Base-by-base conservation (phyloP, 768 basidiomycete species). In the Trametes coccinea region DNA sequence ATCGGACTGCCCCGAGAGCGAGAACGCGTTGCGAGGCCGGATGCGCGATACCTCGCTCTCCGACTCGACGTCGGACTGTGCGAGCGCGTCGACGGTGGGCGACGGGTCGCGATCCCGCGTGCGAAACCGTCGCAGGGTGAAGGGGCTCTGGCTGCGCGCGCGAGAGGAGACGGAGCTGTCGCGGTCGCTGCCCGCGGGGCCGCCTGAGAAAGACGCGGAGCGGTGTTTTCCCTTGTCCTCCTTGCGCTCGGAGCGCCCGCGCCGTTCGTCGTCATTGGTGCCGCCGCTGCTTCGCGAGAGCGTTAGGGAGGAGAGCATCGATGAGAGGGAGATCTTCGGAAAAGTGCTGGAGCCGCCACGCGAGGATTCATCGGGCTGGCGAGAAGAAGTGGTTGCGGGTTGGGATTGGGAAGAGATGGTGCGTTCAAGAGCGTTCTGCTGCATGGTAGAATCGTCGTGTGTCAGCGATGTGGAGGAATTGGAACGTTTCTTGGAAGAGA, bases 121-220 rank as follows among this genome's bases (percentile, higher is more conserved):
- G 62, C 89, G 82, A 59, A 85, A 82, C 37, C 90, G 81, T 45
- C 91, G 81, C 59, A 92, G 82, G 45, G 78, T 78, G 72, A 97
- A 96, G 44, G 95, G 91, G 2, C 93, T 92, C 67, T 87, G 80
- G 48, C 90, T 89, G 41, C 92, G 86, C 13, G 89, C 81, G 59
- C 89, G 88, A 10, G 80, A 37, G 11, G 34, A 78, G 4, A 74
- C 73, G 50, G 74, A 65, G 33, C 71, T 56, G 46, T 75, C 67
- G 37, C 66, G 62, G 44, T 67, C 69, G 46, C 41, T 43, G 61
- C 60, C 52, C 81, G 83, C 53, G 80, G 80, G 9, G 13, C 8
- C 41, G n/a, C 83, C 81, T 22, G 67, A 64, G 43, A 72, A 63
- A 22, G 82, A 81, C 47, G 74, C 70, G 14, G 73, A 72, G 13